A percentile compares a stretch with the other conserved stretches of the same genome.
phyloP scores from a whole-genome alignment of 768 basidiomycete genomes.

The Rubroboletus satanas region DNA sequence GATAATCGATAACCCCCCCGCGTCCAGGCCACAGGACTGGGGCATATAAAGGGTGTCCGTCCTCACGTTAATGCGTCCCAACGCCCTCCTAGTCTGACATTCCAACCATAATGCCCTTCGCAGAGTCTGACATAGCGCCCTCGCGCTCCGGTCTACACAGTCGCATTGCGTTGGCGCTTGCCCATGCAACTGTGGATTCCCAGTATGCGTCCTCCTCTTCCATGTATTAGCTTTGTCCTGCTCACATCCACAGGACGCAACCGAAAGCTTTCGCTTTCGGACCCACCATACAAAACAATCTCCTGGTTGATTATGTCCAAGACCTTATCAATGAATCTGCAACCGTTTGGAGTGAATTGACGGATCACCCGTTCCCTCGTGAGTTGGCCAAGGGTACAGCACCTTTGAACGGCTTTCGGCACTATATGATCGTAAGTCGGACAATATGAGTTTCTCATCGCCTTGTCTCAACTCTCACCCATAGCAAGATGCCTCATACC shows the following conservation, averaged over 20 bases:
- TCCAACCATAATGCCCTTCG: background rate
- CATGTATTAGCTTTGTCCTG: background rate
- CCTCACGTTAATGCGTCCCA: no score
- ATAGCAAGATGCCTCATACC: slow-evolving; percentile 7
- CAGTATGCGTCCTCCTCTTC: background rate
- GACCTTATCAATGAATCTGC: background rate
- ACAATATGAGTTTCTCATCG: background rate
- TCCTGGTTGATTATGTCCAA: slow-evolving; percentile 1
- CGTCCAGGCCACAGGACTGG: background rate
- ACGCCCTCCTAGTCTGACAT: background rate
- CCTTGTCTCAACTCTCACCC: background rate
- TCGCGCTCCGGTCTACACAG: background rate
- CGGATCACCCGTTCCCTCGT: background rate
- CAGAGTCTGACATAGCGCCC: background rate
- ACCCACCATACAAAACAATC: fast-evolving
- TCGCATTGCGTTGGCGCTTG: background rate
- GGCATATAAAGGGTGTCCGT: background rate
- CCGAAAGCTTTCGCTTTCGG: background rate
- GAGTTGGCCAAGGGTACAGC: background rate
- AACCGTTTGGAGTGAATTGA: background rate
- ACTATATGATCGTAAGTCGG: slow-evolving; percentile 4
- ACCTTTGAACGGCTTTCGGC: slow-evolving; percentile 2
- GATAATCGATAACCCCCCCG: background rate
- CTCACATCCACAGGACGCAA: background rate
- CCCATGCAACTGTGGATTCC: background rate